These are phyloP conservation scores for Arthrobotrys megalospora DNA, from an alignment of 2,329 filamentous ascomycete genomes.

Conservation along the genomic window DNA sequence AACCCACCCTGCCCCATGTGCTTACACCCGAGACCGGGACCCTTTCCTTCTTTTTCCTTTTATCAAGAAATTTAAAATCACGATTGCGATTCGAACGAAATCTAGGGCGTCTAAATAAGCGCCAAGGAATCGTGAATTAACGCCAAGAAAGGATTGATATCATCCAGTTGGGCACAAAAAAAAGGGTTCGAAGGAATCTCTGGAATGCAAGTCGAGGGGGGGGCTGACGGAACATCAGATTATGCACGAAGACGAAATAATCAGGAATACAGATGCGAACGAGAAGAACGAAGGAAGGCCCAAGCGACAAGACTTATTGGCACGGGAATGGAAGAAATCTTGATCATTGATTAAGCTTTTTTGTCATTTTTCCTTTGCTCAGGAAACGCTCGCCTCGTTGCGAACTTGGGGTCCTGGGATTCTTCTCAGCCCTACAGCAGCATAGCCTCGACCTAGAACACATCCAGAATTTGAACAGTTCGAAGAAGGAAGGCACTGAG, in stretches of 20 bases:
- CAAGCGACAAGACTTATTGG: slow-evolving; percentile 17
- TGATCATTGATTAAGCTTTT: slow-evolving; percentile 19
- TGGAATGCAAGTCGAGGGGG: no score
- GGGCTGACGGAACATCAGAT: background rate
- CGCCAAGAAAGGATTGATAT: slow-evolving; percentile 22
- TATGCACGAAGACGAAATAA: slow-evolving; percentile 7
- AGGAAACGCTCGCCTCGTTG: background rate
- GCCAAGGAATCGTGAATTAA: slow-evolving; percentile 7
- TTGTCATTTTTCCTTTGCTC: background rate
- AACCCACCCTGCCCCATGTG: background rate
- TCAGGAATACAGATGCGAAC: slow-evolving; percentile 11
- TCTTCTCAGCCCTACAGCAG: slow-evolving; percentile 11
- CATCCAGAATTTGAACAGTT: background rate
- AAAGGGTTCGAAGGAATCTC: background rate
- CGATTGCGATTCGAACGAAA: no score
- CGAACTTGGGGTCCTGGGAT: background rate
- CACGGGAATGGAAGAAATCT: slow-evolving; percentile 18
- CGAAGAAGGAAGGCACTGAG: background rate
- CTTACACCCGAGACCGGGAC: background rate
- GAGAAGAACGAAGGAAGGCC: slow-evolving; percentile 22
- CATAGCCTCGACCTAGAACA: slow-evolving; percentile 16
- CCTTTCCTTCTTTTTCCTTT: background rate
- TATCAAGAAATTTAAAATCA: no score
- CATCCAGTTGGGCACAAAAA: slow-evolving; percentile 16
- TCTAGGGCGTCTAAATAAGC: slow-evolving; percentile 25